These are phyloP conservation scores for Ophiocordyceps sinensis DNA, from an alignment of 2,329 filamentous ascomycete species.

Conservation along the genomic window DNA sequence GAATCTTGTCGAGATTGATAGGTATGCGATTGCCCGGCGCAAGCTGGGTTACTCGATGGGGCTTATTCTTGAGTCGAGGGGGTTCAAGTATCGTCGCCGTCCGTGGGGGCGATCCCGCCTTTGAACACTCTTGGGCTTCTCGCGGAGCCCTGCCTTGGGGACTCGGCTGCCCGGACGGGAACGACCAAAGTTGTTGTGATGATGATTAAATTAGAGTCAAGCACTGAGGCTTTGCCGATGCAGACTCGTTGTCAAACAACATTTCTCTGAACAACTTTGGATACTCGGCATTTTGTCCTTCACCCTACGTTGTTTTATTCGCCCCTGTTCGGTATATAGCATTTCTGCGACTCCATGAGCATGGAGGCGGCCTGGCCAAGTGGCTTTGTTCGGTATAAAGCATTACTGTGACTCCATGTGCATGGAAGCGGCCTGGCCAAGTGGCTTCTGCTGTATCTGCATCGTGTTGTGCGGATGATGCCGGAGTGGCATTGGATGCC, in stretches of 20 bases:
- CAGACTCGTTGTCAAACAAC: constrained; percentile 13
- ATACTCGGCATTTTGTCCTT: neutral
- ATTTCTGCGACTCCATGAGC: too few relatives aligned
- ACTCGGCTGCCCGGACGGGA: neutral
- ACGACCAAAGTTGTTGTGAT: constrained; percentile 63
- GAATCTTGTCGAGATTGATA: constrained; percentile 87
- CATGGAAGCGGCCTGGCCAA: too few relatives aligned
- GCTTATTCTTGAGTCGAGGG: constrained; percentile 99
- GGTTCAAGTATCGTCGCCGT: constrained; percentile 19
- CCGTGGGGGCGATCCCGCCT: constrained; percentile 8
- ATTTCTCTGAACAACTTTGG: constrained; percentile 14
- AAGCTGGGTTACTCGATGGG: constrained; percentile 93
- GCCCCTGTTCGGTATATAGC: too few relatives aligned
- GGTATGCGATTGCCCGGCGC: constrained; percentile 87
- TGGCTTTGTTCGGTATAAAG: too few relatives aligned
- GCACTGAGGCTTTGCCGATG: constrained; percentile 56
- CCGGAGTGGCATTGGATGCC: too few relatives aligned
- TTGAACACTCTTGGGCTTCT: constrained; percentile 22
- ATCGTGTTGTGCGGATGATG: too few relatives aligned
- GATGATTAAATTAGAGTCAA: constrained; percentile 96
- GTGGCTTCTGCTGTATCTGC: too few relatives aligned
- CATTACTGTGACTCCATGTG: too few relatives aligned
- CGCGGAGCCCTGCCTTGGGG: constrained; percentile 8
- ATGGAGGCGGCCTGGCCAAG: too few relatives aligned
- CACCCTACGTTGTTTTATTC: too few relatives aligned